Conservation (phyloP, 306 rosid species). For the Lathyrus aphaca region DNA sequence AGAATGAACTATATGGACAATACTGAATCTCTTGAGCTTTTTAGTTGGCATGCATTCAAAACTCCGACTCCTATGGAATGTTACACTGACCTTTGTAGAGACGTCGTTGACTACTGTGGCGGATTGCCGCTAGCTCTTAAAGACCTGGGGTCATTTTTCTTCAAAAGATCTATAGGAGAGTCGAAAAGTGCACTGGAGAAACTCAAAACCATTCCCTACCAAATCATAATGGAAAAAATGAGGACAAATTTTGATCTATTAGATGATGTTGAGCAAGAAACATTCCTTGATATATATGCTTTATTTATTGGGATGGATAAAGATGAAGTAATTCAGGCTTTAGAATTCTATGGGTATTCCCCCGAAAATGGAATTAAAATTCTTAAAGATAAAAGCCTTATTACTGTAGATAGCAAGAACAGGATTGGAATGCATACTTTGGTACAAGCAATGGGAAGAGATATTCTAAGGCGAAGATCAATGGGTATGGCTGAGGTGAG, state of each 20-base stretch:
- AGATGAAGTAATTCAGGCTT: neutral
- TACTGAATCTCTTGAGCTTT: neutral
- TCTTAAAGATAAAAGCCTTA: neutral
- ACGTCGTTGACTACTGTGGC: neutral
- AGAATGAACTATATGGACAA: neutral
- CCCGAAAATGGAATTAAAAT: neutral
- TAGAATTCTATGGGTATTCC: neutral
- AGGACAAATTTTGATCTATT: conserved; percentile 10
- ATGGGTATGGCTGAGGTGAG: neutral
- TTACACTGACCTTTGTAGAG: neutral
- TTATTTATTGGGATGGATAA: neutral
- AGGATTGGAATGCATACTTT: conserved; percentile 34
- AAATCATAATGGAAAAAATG: neutral
- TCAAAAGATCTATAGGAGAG: neutral
- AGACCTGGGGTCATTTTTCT: conserved; percentile 1
- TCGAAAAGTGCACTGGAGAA: neutral
- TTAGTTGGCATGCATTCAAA: conserved; percentile 9
- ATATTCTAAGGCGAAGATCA: neutral
- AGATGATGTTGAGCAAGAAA: neutral
- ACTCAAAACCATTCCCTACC: neutral
- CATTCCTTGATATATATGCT: neutral
- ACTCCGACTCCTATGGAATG: neutral
- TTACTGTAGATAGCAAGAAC: neutral
- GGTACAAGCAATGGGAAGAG: conserved; percentile 30
- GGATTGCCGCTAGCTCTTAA: conserved; percentile 11